A percentile compares a stretch with the other conserved stretches of the same genome.
Evolutionary conservation across 768 basidiomycete species (phyloP).

Genomic region (Lactarius sanguifluus): DNA sequence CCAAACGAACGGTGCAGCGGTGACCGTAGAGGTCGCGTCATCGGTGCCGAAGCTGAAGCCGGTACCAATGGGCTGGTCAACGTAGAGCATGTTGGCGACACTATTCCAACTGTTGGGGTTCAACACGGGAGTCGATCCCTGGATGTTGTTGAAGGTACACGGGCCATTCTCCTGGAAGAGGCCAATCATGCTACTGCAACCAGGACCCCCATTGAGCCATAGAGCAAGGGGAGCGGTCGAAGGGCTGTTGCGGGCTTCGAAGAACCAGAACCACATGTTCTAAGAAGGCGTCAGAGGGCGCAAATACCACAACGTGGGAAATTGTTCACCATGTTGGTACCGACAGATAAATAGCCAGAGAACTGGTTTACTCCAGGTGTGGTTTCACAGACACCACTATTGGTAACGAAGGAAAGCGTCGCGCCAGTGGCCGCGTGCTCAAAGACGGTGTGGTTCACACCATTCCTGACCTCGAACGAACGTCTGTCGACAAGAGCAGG

Average conservation of each 20-base stretch:
- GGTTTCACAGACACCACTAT: constrained; percentile 1
- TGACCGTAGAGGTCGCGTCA: neutral
- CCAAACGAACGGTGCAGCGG: constrained; percentile 5
- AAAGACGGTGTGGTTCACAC: constrained; percentile 3
- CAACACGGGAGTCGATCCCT: constrained; percentile 5
- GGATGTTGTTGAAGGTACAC: constrained; percentile 18
- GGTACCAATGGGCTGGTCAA: constrained; percentile 22
- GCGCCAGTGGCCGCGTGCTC: constrained; percentile 6
- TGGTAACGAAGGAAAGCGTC: constrained; percentile 2
- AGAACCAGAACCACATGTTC: constrained; percentile 16
- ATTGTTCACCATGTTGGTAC: constrained; percentile 2
- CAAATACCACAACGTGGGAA: neutral
- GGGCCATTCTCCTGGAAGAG: constrained; percentile 23
- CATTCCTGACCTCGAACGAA: constrained; percentile 14
- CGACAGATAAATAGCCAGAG: constrained; percentile 4
- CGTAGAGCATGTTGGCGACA: constrained; percentile 27
- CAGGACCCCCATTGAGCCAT: constrained; percentile 13
- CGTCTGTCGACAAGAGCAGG: constrained; percentile 4
- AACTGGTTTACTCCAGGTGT: constrained; percentile 3
- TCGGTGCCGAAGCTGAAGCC: neutral
- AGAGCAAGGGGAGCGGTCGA: constrained; percentile 1
- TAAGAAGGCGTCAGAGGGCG: neutral
- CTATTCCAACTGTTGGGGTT: constrained; percentile 20
- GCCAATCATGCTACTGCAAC: constrained; percentile 8
- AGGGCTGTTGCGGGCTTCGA: constrained; percentile 13